Evolutionary conservation across 2,329 filamentous ascomycete species (phyloP).

Genomic region (Tolypocladium ovalisporum): DNA sequence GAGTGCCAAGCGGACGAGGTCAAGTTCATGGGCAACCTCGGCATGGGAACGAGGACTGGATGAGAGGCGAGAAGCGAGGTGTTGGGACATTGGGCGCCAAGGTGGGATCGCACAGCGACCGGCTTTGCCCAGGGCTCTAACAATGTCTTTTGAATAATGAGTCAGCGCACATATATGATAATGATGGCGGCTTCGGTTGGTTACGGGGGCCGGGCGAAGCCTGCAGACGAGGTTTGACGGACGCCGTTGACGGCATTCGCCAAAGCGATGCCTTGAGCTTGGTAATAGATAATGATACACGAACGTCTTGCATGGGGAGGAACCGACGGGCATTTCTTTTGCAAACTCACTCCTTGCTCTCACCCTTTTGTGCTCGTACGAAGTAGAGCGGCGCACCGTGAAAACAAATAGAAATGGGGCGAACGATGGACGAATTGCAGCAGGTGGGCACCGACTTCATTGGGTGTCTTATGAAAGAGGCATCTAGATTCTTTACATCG

Average conservation of each 20-base stretch:
- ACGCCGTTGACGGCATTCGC: neutral
- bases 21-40: conserved; percentile 60
- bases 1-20: conserved; percentile 71
- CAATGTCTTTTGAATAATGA: neutral
- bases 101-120: neutral
- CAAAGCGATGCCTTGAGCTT: neutral
- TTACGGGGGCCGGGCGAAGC: neutral
- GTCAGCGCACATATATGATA: neutral
- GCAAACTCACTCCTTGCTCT: no score
- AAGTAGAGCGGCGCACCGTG: no score
- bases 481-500: no score
- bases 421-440: no score
- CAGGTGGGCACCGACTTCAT: no score
- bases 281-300: neutral
- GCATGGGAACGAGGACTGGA: conserved; percentile 2
- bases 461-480: no score
- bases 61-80: neutral
- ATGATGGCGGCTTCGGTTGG: neutral
- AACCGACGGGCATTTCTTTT: no score
- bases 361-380: no score
- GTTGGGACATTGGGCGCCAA: neutral
- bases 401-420: no score
- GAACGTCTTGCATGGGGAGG: no score
- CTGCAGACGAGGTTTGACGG: neutral
- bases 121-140: neutral